Evolutionary conservation across 768 basidiomycete species (phyloP).

Genomic region (Panellus pusillus): DNA sequence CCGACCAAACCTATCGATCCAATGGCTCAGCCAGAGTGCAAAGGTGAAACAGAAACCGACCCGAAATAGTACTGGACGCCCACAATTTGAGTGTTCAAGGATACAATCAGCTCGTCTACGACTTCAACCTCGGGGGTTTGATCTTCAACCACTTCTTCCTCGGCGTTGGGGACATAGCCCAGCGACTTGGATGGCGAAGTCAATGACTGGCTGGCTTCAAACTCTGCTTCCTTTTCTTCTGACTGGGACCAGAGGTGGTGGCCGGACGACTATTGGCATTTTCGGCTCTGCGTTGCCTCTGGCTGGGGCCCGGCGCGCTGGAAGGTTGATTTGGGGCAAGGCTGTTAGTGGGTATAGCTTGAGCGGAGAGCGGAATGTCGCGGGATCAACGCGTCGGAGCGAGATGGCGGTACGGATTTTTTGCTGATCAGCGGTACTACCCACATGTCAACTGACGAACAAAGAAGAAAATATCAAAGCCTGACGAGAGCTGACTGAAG

Average conservation of each 20-base stretch:
- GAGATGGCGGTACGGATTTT: slow-evolving; percentile 63
- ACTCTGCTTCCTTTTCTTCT: slow-evolving; percentile 46
- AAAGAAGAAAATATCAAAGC: background rate
- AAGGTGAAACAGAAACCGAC: slow-evolving; percentile 30
- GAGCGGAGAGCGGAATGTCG: slow-evolving; percentile 55
- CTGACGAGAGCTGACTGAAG: slow-evolving; percentile 53
- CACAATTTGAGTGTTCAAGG: slow-evolving; percentile 62
- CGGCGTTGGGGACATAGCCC: slow-evolving; percentile 15
- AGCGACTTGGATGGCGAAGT: slow-evolving; percentile 20
- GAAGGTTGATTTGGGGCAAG: background rate
- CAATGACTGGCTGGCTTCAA: slow-evolving; percentile 20
- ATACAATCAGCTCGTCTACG: slow-evolving; percentile 71
- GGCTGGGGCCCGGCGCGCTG: slow-evolving; percentile 19
- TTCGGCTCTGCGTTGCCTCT: slow-evolving; percentile 46
- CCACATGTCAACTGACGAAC: background rate
- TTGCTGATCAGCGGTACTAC: slow-evolving; percentile 58
- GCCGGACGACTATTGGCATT: background rate
- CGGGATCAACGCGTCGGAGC: slow-evolving; percentile 51
- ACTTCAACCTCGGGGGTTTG: slow-evolving; percentile 44
- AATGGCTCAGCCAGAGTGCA: slow-evolving; percentile 1
- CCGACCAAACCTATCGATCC: slow-evolving; percentile 74
- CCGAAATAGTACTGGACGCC: slow-evolving; percentile 84
- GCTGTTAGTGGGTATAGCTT: slow-evolving; percentile 5
- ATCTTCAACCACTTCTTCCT: slow-evolving; percentile 46
- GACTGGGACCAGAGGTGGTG: slow-evolving; percentile 21